phyloP scores from a whole-genome alignment of 495 filamentous ascomycete genomes.

The Penicillium crystallinum region DNA sequence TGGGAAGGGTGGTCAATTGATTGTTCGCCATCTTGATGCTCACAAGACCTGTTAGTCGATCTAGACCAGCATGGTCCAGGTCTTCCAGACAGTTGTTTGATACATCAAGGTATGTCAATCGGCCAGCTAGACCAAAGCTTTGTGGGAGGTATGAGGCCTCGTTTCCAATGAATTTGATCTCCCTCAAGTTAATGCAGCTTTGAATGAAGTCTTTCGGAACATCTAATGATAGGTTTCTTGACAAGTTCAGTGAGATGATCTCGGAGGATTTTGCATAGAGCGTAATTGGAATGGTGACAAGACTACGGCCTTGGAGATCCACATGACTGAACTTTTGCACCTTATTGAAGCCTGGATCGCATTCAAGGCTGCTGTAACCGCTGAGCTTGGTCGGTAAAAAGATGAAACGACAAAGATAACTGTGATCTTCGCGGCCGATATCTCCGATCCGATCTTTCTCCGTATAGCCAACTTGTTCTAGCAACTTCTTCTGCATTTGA shows the following conservation, averaged over 20 bases:
- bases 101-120: constrained; percentile 82
- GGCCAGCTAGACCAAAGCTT: constrained; percentile 75
- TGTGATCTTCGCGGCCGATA: constrained; percentile 95
- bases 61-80: constrained; percentile 75
- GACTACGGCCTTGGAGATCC: constrained; percentile 83
- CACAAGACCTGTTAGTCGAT: constrained; percentile 65
- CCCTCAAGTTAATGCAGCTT: constrained; percentile 80
- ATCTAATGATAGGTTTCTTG: constrained; percentile 84
- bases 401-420: constrained; percentile 91
- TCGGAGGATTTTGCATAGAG: constrained; percentile 88
- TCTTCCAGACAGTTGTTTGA: constrained; percentile 91
- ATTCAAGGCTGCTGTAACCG: constrained; percentile 61
- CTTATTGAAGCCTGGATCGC: constrained; percentile 74
- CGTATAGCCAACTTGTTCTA: constrained; percentile 92
- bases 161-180: constrained; percentile 91
- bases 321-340: constrained; percentile 89
- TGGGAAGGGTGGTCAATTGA: constrained; percentile 67
- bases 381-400: constrained; percentile 85
- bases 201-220: constrained; percentile 96
- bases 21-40: constrained; percentile 95
- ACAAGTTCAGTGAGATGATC: constrained; percentile 92
- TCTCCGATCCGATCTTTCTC: constrained; percentile 84
- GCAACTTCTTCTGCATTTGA: constrained; percentile 83
- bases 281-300: constrained; percentile 90
- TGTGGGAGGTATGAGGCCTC: constrained; percentile 82